phyloP scores from a whole-genome alignment of 2,329 filamentous ascomycete genomes.

The Penicillium occitanis region DNA sequence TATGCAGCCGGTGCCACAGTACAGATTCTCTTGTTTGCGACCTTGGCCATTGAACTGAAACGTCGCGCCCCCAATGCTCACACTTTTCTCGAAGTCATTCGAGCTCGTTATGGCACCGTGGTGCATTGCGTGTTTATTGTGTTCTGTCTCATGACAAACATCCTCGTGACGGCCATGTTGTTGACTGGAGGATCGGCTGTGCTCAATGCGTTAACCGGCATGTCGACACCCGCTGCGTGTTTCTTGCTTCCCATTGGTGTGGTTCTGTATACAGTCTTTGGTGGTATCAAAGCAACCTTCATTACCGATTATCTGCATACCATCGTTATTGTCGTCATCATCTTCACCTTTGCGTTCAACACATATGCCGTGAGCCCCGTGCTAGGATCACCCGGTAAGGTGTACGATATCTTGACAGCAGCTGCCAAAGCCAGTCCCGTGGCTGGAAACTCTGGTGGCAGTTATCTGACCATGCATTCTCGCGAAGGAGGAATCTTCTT shows the following conservation, averaged over 20 bases:
- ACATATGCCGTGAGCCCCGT: constrained; percentile 72
- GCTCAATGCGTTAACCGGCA: constrained; percentile 67
- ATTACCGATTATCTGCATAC: constrained; percentile 86
- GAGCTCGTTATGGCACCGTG: constrained; percentile 70
- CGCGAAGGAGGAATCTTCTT: constrained; percentile 84
- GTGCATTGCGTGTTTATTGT: constrained; percentile 78
- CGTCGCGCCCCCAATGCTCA: constrained; percentile 84
- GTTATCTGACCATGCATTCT: constrained; percentile 83
- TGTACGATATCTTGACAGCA: constrained; percentile 74
- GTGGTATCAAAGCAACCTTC: constrained; percentile 83
- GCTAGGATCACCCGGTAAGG: constrained; percentile 71
- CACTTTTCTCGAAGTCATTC: constrained; percentile 77
- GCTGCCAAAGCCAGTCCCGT: constrained; percentile 71
- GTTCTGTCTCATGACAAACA: constrained; percentile 81
- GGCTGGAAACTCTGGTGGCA: constrained; percentile 74
- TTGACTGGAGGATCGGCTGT: constrained; percentile 81
- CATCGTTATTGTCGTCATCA: constrained; percentile 70
- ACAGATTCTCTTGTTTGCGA: constrained; percentile 86
- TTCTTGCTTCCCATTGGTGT: constrained; percentile 81
- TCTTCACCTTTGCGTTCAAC: constrained; percentile 80
- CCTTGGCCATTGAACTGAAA: constrained; percentile 86
- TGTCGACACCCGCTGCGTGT: constrained; percentile 76
- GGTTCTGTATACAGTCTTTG: constrained; percentile 71
- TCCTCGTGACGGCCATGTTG: constrained; percentile 85
- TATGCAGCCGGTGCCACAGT: constrained; percentile 74